Base-by-base conservation (phyloP, 1,284 basidiomycete species). In the Inonotus hispidus region DNA sequence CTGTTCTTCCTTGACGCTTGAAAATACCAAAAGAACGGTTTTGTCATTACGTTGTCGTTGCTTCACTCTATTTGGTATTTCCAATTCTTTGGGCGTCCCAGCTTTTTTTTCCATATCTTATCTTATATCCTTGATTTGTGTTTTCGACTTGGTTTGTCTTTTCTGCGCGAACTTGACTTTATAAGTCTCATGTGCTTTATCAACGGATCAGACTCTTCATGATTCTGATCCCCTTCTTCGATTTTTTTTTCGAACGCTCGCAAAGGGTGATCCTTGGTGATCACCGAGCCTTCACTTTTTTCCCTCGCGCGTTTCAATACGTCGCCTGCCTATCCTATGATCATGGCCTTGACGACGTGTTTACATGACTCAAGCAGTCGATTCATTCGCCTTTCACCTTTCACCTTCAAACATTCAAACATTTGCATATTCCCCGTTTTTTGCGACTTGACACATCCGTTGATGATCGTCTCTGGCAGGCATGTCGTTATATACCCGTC, bases 401-500 rank as follows among this genome's bases (percentile, higher is more conserved):
- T 32, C 32, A 8, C 32, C 8, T 32, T 32, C 4, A 32, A 3
- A 4, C 32, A n/a, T n/a, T n/a, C n/a, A n/a, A n/a, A n/a, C n/a
- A n/a, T n/a, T n/a, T n/a, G n/a, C n/a, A n/a, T n/a, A n/a, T n/a
- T n/a, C n/a, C n/a, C n/a, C n/a, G 32, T 32, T 32, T 32, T 4
- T 8, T 8, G 8, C 32, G 32, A 32, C 32, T 32, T 32, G 35
- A 21, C 21, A 21, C 21, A 39, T 19, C 25, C n/a, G 32, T 53
- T 41, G 25, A 25, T 39, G 14, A 23, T 19, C 53, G 53, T 55
- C 55, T 56, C 55, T 35, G 55, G 55, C 55, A 56, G 55, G 41
- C 55, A 46, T 35, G 55, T 46, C 41, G 21, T 46, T 56, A 27
- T 55, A 56, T 56, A 56, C 55, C 55, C 55, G n/a, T n/a, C n/a